phyloP scores from a whole-genome alignment of 192 early-diverging fungal genomes.

The Oehlia diaphana region DNA sequence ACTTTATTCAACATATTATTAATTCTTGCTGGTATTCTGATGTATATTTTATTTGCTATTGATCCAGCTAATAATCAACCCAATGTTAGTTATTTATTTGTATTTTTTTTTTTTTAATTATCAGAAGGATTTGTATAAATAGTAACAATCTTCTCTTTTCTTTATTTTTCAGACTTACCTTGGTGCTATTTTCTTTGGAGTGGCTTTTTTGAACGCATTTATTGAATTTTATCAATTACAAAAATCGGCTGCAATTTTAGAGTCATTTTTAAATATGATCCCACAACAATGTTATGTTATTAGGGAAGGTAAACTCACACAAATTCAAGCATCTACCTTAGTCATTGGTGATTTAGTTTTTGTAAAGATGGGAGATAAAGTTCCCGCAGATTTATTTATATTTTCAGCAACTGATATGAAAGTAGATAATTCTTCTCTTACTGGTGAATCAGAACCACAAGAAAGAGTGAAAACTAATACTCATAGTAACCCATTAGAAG shows the following conservation, averaged over 20 bases:
- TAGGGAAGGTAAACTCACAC: slow-evolving; percentile 71
- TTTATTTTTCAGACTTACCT: slow-evolving; percentile 71
- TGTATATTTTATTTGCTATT: slow-evolving; percentile 79
- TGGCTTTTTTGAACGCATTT: slow-evolving; percentile 86
- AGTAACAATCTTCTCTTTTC: neutral
- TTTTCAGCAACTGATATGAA: slow-evolving; percentile 84
- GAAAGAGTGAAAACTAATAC: slow-evolving; percentile 67
- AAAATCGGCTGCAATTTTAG: slow-evolving; percentile 86
- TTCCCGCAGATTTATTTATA: slow-evolving; percentile 88
- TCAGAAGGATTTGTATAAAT: neutral
- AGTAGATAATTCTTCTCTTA: slow-evolving; percentile 96
- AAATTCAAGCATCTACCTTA: slow-evolving; percentile 69
- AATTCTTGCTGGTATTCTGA: slow-evolving; percentile 75
- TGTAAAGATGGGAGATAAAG: slow-evolving; percentile 90
- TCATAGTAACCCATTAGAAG: slow-evolving; percentile 84
- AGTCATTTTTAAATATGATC: slow-evolving; percentile 91
- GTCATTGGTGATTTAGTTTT: slow-evolving; percentile 90
- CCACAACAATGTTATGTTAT: slow-evolving; percentile 80
- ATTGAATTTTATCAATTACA: slow-evolving; percentile 94
- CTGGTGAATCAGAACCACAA: slow-evolving; percentile 95
- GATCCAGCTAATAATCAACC: slow-evolving; percentile 73
- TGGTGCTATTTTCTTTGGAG: slow-evolving; percentile 83
- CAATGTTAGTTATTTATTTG: slow-evolving; percentile 60
- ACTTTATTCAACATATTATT: slow-evolving; percentile 90
- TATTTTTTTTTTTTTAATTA: neutral